These are phyloP conservation scores for Pinus albicaulis DNA, from an alignment of 75 land plant genomes.

Conservation along the genomic window DNA sequence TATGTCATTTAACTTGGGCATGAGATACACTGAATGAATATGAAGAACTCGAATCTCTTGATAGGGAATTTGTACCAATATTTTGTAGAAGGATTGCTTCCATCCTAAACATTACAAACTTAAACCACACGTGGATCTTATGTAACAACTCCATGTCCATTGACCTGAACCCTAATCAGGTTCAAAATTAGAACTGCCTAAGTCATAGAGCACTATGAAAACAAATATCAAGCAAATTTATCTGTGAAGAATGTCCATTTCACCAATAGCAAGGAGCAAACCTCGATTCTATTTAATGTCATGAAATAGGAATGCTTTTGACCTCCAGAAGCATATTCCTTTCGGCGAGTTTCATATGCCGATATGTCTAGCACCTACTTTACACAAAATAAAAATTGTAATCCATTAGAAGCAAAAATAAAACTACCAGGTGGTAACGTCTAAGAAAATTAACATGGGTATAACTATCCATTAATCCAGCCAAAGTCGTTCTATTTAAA, in stretches of 20 bases:
- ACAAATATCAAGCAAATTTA: background rate
- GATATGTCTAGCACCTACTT: slow-evolving; percentile 77
- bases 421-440: background rate
- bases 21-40: no score
- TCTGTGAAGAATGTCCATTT: background rate
- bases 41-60: no score
- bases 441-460: background rate
- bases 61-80: background rate
- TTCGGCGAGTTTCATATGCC: slow-evolving; percentile 81
- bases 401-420: slow-evolving; percentile 11
- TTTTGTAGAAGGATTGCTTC: background rate
- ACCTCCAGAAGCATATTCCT: slow-evolving; percentile 73
- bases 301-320: slow-evolving; percentile 98
- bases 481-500: background rate
- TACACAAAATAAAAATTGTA: background rate
- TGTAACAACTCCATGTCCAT: background rate
- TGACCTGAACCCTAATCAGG: background rate
- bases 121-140: background rate
- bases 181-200: background rate
- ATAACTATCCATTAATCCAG: background rate
- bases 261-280: slow-evolving; percentile 20
- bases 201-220: slow-evolving; percentile 1
- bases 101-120: background rate
- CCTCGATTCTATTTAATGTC: slow-evolving; percentile 94
- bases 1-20: no score